A percentile compares a stretch with the other conserved stretches of the same genome.
Conservation (phyloP, 768 basidiomycete species). For the Boletales sp. region DNA sequence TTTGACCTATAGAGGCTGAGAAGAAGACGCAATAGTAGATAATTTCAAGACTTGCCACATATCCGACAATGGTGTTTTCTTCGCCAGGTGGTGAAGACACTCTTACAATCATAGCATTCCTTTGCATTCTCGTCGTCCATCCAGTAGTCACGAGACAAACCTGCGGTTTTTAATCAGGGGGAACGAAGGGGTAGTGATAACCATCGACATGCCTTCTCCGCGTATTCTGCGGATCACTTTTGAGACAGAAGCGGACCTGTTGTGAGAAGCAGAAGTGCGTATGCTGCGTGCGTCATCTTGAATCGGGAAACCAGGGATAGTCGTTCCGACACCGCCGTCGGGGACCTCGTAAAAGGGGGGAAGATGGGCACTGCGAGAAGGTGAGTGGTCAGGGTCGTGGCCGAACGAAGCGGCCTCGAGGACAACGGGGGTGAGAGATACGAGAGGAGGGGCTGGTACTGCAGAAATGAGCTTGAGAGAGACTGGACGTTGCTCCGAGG, state of each 20-base stretch:
- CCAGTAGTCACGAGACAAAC: conserved; percentile 94
- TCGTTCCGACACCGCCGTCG: conserved; percentile 60
- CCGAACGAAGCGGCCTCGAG: conserved; percentile 73
- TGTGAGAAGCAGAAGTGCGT: conserved; percentile 66
- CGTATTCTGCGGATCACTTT: conserved; percentile 88
- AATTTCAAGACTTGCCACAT: conserved; percentile 58
- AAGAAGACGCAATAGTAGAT: neutral
- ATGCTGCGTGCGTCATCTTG: conserved; percentile 88
- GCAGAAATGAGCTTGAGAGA: conserved; percentile 51
- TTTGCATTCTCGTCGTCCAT: conserved; percentile 97
- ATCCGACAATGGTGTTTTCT: conserved; percentile 98
- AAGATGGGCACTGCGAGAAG: conserved; percentile 47
- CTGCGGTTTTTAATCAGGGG: conserved; percentile 34
- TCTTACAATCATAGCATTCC: conserved; percentile 95
- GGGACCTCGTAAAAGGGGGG: conserved; percentile 53
- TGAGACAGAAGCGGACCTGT: conserved; percentile 79
- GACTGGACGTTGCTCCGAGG: conserved; percentile 52
- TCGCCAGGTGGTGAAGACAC: conserved; percentile 90
- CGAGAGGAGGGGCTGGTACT: conserved; percentile 72
- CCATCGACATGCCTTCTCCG: conserved; percentile 66
- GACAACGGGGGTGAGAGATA: conserved; percentile 82
- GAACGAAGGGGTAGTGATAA: conserved; percentile 2
- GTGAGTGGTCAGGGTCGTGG: conserved; percentile 58
- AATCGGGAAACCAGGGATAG: conserved; percentile 91
- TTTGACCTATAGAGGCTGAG: conserved; percentile 62